phyloP scores from a whole-genome alignment of 1,284 basidiomycete species.

The Heliocybe sulcata region DNA sequence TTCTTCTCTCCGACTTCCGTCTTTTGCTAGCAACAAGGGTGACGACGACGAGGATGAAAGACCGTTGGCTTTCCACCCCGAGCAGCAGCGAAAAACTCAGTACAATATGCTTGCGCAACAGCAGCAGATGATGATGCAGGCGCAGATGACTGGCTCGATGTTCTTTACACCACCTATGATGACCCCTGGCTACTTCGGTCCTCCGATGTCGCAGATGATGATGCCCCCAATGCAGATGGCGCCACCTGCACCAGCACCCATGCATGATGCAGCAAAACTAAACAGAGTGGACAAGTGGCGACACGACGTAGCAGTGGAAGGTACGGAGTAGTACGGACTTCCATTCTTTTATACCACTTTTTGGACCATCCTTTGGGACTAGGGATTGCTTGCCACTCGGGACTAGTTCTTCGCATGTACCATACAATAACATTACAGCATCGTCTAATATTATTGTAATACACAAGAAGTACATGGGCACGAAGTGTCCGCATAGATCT shows the following conservation, averaged over 20 bases:
- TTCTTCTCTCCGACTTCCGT: slow-evolving; percentile 8
- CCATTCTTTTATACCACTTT: background rate
- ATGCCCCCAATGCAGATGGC: slow-evolving; percentile 40
- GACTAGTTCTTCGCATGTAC: slow-evolving; percentile 1
- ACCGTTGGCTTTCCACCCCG: slow-evolving; percentile 66
- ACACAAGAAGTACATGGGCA: slow-evolving; percentile 20
- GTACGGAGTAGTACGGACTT: slow-evolving; percentile 18
- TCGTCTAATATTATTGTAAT: slow-evolving; percentile 1
- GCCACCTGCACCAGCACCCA: slow-evolving; percentile 49
- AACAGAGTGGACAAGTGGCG: slow-evolving; percentile 73
- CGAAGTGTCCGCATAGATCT: slow-evolving; percentile 14
- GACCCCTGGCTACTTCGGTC: slow-evolving; percentile 51
- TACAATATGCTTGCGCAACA: slow-evolving; percentile 57
- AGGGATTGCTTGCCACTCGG: too few relatives aligned
- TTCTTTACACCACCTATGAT: slow-evolving; percentile 45
- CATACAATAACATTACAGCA: background rate
- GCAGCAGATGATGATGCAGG: slow-evolving; percentile 68
- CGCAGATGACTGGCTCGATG: slow-evolving; percentile 53
- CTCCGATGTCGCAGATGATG: slow-evolving; percentile 46
- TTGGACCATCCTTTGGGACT: background rate
- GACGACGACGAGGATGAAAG: slow-evolving; percentile 35
- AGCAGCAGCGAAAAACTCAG: slow-evolving; percentile 70
- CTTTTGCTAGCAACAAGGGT: background rate
- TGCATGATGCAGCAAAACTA: slow-evolving; percentile 57
- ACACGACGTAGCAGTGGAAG: slow-evolving; percentile 65